A percentile compares a stretch with the other conserved stretches of the same genome.
These are phyloP conservation scores for Xerocomellus amylosporus DNA, from an alignment of 768 basidiomycete species.

Conservation along the genomic window DNA sequence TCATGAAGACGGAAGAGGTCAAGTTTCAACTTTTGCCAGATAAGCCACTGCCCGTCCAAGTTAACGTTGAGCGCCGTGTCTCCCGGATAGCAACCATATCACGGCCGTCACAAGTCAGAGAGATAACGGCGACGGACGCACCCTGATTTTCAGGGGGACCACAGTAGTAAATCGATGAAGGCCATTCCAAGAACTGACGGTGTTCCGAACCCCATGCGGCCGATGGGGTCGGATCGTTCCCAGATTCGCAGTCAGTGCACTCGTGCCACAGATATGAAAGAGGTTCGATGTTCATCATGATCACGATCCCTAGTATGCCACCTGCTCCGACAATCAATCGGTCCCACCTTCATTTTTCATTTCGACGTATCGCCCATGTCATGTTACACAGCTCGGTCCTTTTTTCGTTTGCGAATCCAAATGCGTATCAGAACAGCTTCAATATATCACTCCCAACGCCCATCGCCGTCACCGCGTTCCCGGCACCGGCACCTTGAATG, in stretches of 20 bases:
- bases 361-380: background rate
- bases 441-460: conserved; percentile 90
- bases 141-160: background rate
- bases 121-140: background rate
- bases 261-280: background rate
- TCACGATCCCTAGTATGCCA: background rate
- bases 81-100: background rate
- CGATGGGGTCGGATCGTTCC: background rate
- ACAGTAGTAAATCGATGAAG: background rate
- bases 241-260: background rate
- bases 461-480: conserved; percentile 98
- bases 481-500: conserved; percentile 94
- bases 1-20: background rate
- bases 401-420: background rate
- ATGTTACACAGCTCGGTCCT: conserved; percentile 3
- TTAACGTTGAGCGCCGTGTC: conserved; percentile 2
- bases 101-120: background rate
- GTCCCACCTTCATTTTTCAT: background rate
- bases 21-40: conserved; percentile 9
- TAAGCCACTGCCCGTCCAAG: conserved; percentile 4
- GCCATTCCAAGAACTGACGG: background rate
- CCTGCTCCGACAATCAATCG: background rate
- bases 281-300: conserved; percentile 2
- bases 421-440: conserved; percentile 37
- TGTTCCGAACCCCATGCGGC: conserved; percentile 4